A percentile compares a stretch with the other conserved stretches of the same genome.
Evolutionary conservation across 371 early-diverging fungal species (phyloP).

Genomic region (Mycotypha africana): DNA sequence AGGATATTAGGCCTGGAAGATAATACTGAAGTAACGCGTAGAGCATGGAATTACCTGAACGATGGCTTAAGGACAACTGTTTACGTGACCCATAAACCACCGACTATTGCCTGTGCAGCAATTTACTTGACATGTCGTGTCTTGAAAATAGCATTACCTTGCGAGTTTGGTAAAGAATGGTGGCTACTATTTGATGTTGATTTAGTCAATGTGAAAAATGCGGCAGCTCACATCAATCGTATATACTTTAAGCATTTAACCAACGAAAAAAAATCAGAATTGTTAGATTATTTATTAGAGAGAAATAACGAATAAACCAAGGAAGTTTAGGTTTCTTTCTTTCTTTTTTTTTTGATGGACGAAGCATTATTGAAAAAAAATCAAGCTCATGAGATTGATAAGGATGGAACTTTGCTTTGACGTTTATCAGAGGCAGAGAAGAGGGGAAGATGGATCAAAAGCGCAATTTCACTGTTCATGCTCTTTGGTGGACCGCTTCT

Average conservation of each 20-base stretch:
- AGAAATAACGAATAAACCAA: no score
- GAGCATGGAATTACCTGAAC: constrained; percentile 86
- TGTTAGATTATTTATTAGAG: no score
- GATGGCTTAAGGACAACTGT: constrained; percentile 81
- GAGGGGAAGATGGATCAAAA: no score
- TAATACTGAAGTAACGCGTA: constrained; percentile 65
- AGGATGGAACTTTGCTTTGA: no score
- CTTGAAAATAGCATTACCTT: constrained; percentile 61
- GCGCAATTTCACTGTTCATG: no score
- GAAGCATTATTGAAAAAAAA: no score
- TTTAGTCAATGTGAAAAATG: constrained; percentile 55
- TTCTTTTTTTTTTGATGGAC: no score
- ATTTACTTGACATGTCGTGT: constrained; percentile 82
- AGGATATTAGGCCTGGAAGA: constrained; percentile 74
- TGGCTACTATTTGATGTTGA: constrained; percentile 84
- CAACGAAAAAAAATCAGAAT: no score
- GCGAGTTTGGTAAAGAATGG: constrained; percentile 66
- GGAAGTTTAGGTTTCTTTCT: no score
- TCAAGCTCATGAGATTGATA: no score
- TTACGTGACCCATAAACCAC: constrained; percentile 82
- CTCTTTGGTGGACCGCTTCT: no score
- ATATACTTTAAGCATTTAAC: constrained; percentile 50
- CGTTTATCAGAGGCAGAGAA: no score
- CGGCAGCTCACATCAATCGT: constrained; percentile 55
- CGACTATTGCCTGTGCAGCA: constrained; percentile 84